Base-by-base conservation (phyloP, 1,284 basidiomycete species). In the Cryptococcus sp. region DNA sequence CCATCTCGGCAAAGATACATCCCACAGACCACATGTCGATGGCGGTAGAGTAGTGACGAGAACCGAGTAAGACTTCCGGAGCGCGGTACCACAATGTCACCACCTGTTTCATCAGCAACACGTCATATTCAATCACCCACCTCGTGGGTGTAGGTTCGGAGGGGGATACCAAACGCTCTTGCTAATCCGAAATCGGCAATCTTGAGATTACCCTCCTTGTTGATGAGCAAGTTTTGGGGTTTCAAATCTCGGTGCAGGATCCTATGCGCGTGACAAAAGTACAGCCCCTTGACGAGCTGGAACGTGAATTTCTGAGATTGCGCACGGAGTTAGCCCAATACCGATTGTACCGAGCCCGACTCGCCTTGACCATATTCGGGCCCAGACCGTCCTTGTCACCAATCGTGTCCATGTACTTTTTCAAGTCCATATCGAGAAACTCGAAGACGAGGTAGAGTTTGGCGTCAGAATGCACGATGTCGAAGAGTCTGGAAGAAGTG, bases 21-120 rank as follows among this genome's bases (percentile, higher is more conserved):
- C 96, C 96, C 57, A 94, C 96, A 6, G 91, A 95, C 96, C 96
- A 99, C 62, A 99, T 92, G 79, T 99, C 96, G 74, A 99, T 98
- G 20, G 91, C 95, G 3, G 96, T 99, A 75, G 89, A 94, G 79
- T 99, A 99, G 53, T 95, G 98, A 54, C 96, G 85, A 41, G 93
- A 96, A 52, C 96, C 96, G 61, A 99, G 86, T 17, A 99, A 85
- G 45, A 99, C 96, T 74, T 99, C 96, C 1, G 96, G 96, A 0
- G 96, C 95, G 55, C 96, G 91, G 79, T 99, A 99, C 96, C 96
- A 99, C 15, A 99, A 82, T 5, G 96, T 99, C 29, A 99, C 96
- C 58, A 95, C 92, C 91, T 93, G 62, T 43, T n/a, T 7, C 8
- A 20, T 40, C 22, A 47, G 44, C 52, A 1, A 11, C 19, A 20